Base-by-base conservation (phyloP, 345 rosid genomes). In the Linum usitatissimum region DNA sequence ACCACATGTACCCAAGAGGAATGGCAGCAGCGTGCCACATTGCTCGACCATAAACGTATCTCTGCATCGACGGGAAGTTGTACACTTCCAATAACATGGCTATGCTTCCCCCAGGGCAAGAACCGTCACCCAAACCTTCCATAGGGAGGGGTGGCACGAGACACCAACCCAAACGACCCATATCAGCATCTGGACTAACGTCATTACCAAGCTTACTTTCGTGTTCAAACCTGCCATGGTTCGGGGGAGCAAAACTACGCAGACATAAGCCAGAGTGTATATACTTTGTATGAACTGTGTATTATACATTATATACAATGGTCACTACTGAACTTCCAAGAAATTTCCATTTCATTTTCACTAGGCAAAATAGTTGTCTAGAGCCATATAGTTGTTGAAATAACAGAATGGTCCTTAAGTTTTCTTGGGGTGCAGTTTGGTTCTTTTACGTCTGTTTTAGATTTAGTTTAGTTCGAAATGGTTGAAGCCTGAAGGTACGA, bases 121-220 rank as follows among this genome's bases (percentile, higher is more conserved):
- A 9, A 76, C 78, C 67, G 85, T 87, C 63, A 77, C 70, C 93
- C 95, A 82, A 71, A 92, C 78, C 81, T 92, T 89, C 86, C 84
- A 74, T 57, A 81, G 78, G 0, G 91, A 85, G 12, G 95, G 96
- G 77, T 92, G 96, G 54, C 66, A 62, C 34, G 80, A 70, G 34
- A 76, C 48, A 18, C 85, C 79, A 4, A 87, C 96, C 96, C 98
- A 92, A 36, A 82, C 9, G 19, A 83, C 92, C 98, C 98, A 89
- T 38, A 85, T 73, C n/a, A 83, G 77, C 68, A 92, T 77, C 80
- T 85, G 87, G 30, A 78, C 75, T 31, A 75, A 70, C 61, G 81
- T 85, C 81, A 89, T 89, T n/a, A 70, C 82, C 12, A 60, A 54
- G 55, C 86, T 79, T 20, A 92, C 95, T 78, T 89, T 86, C 82